phyloP scores from a whole-genome alignment of 371 early-diverging fungal species.

The Mycotypha africana region DNA sequence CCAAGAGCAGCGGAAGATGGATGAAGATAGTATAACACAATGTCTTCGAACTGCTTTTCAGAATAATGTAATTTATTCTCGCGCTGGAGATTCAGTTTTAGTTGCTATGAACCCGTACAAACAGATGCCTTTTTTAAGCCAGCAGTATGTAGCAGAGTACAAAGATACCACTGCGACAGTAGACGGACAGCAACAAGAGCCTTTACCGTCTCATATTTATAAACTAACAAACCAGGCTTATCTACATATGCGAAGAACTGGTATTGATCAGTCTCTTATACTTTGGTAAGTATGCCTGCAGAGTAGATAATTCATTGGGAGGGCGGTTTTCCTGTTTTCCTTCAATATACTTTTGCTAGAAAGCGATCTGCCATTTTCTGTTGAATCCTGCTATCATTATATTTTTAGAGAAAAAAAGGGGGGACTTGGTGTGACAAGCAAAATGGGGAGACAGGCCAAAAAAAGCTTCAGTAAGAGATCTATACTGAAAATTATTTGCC shows the following conservation, averaged over 20 bases:
- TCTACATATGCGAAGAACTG: conserved; percentile 80
- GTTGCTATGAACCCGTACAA: conserved; percentile 61
- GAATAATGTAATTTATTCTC: conserved; percentile 55
- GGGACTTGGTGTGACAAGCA: no score
- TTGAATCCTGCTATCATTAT: no score
- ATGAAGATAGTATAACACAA: conserved; percentile 12
- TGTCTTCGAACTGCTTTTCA: conserved; percentile 25
- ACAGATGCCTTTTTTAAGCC: conserved; percentile 31
- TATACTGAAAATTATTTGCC: neutral
- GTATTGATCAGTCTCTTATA: conserved; percentile 76
- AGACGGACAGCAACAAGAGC: conserved; percentile 34
- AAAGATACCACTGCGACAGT: conserved; percentile 60
- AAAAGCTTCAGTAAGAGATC: neutral
- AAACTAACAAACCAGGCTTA: conserved; percentile 70
- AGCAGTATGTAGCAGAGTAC: conserved; percentile 74
- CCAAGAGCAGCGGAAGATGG: conserved; percentile 1
- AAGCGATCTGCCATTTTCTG: conserved; percentile 18
- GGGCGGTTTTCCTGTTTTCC: no score
- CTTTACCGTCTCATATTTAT: conserved; percentile 80
- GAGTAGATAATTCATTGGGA: no score
- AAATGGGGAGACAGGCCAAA: no score
- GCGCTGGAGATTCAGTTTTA: conserved; percentile 54
- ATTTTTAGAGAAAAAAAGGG: conserved; percentile 24
- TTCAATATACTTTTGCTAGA: no score
- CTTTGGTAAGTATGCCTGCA: conserved; percentile 66